Conservation (phyloP, 768 basidiomycete species). For the Boletus barrowsii region DNA sequence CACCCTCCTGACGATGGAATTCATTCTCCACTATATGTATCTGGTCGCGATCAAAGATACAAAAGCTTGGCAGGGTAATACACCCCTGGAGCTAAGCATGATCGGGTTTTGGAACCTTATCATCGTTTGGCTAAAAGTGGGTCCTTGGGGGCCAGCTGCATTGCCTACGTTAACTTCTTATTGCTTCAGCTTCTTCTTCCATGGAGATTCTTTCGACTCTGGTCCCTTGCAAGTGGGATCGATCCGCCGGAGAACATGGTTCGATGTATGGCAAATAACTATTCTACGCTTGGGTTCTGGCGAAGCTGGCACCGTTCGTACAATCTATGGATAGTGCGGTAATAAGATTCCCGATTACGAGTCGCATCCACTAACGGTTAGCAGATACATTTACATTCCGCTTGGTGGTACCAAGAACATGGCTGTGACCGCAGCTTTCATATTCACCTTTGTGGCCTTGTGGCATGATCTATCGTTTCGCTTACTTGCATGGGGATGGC, state of each 20-base stretch:
- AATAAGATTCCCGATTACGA: slow-evolving; percentile 11
- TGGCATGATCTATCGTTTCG: slow-evolving; percentile 94
- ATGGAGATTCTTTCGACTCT: slow-evolving; percentile 96
- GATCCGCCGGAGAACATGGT: slow-evolving; percentile 99
- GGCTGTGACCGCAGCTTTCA: slow-evolving; percentile 63
- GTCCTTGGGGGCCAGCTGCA: slow-evolving; percentile 6
- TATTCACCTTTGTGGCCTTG: slow-evolving; percentile 95
- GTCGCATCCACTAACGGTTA: not conserved
- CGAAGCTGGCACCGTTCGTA: slow-evolving; percentile 94
- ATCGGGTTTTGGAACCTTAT: slow-evolving; percentile 97
- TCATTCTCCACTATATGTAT: slow-evolving; percentile 91
- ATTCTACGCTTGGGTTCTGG: slow-evolving; percentile 93
- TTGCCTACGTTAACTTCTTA: not conserved
- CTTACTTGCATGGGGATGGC: slow-evolving; percentile 95
- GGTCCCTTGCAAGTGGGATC: slow-evolving; percentile 84
- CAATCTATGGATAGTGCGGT: slow-evolving; percentile 94
- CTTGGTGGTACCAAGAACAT: slow-evolving; percentile 68
- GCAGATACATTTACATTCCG: slow-evolving; percentile 92
- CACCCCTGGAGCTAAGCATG: slow-evolving; percentile 81
- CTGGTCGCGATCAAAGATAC: slow-evolving; percentile 94
- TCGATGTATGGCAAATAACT: slow-evolving; percentile 97
- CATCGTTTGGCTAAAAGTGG: slow-evolving; percentile 93
- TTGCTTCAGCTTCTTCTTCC: slow-evolving; percentile 74
- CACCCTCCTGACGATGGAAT: slow-evolving; percentile 83
- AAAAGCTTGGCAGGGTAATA: slow-evolving; percentile 75